These are phyloP conservation scores for Boletus speciosus DNA, from an alignment of 768 basidiomycete species.

Conservation along the genomic window DNA sequence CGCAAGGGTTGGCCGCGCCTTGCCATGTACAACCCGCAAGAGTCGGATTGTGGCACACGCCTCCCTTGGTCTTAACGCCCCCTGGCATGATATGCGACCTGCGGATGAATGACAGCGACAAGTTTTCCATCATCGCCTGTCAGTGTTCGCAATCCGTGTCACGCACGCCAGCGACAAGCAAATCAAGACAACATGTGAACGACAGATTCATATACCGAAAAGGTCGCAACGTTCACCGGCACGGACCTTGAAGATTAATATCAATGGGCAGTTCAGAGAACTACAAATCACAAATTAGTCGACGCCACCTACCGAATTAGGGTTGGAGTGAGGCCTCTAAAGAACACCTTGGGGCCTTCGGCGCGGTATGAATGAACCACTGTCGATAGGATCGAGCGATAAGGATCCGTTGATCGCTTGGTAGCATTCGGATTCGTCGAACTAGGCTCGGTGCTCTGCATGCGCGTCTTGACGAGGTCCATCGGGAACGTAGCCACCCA, in stretches of 20 bases:
- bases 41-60: not conserved
- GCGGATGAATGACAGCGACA: not conserved
- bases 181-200: conserved; percentile 36
- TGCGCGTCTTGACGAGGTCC: conserved; percentile 87
- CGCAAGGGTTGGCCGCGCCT: not conserved
- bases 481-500: conserved; percentile 85
- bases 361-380: conserved; percentile 55
- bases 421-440: not conserved
- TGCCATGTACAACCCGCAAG: not conserved
- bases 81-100: not conserved
- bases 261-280: not conserved
- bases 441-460: conserved; percentile 51
- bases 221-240: conserved; percentile 84
- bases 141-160: not conserved
- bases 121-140: not conserved
- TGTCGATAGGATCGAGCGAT: conserved; percentile 56
- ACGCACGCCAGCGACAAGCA: not conserved
- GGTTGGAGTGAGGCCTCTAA: conserved; percentile 74
- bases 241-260: conserved; percentile 50
- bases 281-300: not conserved
- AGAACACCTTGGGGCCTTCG: conserved; percentile 71
- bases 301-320: conserved; percentile 56
- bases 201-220: conserved; percentile 66
- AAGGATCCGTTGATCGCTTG: conserved; percentile 42
- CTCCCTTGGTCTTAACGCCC: not conserved